Evolutionary conservation across 129 eudicot genomes (phyloP).

Genomic region (Ambrosia trifida): DNA sequence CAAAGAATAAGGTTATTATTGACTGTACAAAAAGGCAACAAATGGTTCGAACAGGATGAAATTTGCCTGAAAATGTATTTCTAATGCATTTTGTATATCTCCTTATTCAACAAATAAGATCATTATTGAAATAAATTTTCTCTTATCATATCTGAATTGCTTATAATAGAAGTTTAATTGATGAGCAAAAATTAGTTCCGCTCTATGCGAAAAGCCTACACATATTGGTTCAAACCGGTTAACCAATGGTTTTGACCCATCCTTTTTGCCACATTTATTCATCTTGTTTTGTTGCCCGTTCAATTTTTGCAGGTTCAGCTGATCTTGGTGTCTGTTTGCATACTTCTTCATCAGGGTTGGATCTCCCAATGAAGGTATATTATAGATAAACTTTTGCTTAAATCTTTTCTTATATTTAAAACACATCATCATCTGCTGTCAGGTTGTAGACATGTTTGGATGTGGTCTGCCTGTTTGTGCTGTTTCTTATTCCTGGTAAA

Average conservation of each 20-base stretch:
- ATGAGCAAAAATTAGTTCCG: not conserved
- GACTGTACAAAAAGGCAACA: not conserved
- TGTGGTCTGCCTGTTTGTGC: constrained; percentile 96
- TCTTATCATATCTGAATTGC: not conserved
- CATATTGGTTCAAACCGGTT: not conserved
- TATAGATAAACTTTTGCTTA: constrained; percentile 2
- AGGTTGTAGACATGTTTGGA: constrained; percentile 99
- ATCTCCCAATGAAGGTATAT: constrained; percentile 92
- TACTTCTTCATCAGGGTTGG: constrained; percentile 98
- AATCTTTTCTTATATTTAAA: not conserved
- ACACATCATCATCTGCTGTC: constrained; percentile 1
- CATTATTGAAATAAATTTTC: not conserved
- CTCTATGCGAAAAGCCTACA: not conserved
- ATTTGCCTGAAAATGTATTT: not conserved
- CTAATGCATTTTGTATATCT: not conserved
- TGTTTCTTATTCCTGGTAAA: constrained; percentile 93
- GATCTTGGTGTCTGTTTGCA: constrained; percentile 98
- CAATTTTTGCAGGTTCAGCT: constrained; percentile 67
- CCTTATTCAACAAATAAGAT: not conserved
- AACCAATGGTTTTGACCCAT: no score
- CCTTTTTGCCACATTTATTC: not conserved
- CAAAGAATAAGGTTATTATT: not conserved
- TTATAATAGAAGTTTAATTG: not conserved
- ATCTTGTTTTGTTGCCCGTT: not conserved
- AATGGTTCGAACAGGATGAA: not conserved